phyloP scores from a whole-genome alignment of 805 yeast genomes.

The Candida ulmi region DNA sequence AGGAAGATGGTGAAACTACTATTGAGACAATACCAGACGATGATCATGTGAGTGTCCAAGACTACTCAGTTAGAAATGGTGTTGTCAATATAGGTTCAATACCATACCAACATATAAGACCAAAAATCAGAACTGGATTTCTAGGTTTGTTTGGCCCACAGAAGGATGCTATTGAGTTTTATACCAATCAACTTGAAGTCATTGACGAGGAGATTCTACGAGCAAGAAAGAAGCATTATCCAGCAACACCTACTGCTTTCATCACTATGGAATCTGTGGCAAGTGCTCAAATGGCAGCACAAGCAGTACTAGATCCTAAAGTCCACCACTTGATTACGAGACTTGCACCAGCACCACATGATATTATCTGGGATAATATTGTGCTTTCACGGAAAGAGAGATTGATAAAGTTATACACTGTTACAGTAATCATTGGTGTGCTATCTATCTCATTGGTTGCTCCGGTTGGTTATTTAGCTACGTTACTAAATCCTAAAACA shows the following conservation, averaged over 20 bases:
- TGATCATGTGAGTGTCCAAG: slow-evolving; percentile 18
- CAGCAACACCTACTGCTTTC: slow-evolving; percentile 87
- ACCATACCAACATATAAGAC: slow-evolving; percentile 41
- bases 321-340: slow-evolving; percentile 77
- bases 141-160: slow-evolving; percentile 59
- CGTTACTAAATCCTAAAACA: slow-evolving; percentile 72
- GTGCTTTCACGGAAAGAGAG: slow-evolving; percentile 76
- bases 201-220: slow-evolving; percentile 64
- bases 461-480: slow-evolving; percentile 83
- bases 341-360: slow-evolving; percentile 95
- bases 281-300: slow-evolving; percentile 94
- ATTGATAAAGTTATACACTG: slow-evolving; percentile 52
- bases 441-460: slow-evolving; percentile 68
- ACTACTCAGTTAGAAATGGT: slow-evolving; percentile 15
- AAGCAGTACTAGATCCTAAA: slow-evolving; percentile 87
- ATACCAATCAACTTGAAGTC: slow-evolving; percentile 58
- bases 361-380: slow-evolving; percentile 87
- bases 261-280: slow-evolving; percentile 94
- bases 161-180: slow-evolving; percentile 79
- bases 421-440: slow-evolving; percentile 62
- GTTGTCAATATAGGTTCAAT: slow-evolving; percentile 12
- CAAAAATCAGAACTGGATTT: slow-evolving; percentile 53
- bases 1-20: neutral
- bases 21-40: slow-evolving; percentile 8
- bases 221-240: slow-evolving; percentile 64